Evolutionary conservation across 2,329 filamentous ascomycete species (phyloP).

Genomic region (Talaromyces marneffei): DNA sequence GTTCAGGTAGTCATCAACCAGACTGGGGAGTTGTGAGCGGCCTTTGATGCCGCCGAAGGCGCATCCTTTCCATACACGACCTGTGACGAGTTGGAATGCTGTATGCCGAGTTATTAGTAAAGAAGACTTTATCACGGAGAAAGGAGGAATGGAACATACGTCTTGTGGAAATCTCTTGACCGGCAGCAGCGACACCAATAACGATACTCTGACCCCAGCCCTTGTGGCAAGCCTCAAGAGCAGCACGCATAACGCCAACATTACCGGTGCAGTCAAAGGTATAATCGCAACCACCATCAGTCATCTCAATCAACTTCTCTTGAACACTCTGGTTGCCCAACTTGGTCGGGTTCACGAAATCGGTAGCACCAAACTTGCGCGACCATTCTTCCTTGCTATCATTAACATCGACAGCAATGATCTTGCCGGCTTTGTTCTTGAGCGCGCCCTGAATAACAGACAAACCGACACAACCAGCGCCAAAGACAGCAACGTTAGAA

Average conservation of each 20-base stretch:
- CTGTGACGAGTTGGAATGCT: slow-evolving; percentile 98
- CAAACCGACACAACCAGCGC: slow-evolving; percentile 90
- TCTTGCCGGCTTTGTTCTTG: slow-evolving; percentile 64
- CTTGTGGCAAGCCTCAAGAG: slow-evolving; percentile 97
- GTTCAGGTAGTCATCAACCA: slow-evolving; percentile 83
- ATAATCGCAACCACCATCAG: slow-evolving; percentile 95
- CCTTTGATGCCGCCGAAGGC: slow-evolving; percentile 98
- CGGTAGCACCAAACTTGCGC: slow-evolving; percentile 88
- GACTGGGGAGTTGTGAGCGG: slow-evolving; percentile 77
- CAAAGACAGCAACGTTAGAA: slow-evolving; percentile 85
- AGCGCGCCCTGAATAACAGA: slow-evolving; percentile 93
- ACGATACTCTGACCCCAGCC: slow-evolving; percentile 98
- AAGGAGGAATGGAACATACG: slow-evolving; percentile 56
- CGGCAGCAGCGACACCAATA: slow-evolving; percentile 93
- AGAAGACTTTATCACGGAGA: slow-evolving; percentile 16
- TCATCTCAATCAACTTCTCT: slow-evolving; percentile 93
- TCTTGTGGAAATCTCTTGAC: slow-evolving; percentile 89
- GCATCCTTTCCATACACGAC: slow-evolving; percentile 95
- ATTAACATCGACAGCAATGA: slow-evolving; percentile 71
- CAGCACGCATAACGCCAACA: slow-evolving; percentile 89
- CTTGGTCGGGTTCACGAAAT: slow-evolving; percentile 92
- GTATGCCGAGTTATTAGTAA: slow-evolving; percentile 10
- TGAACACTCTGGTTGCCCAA: slow-evolving; percentile 71
- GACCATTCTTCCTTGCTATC: slow-evolving; percentile 85
- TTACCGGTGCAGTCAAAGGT: slow-evolving; percentile 99